Conservation (phyloP, 306 rosid genomes). For the Pueraria montana region DNA sequence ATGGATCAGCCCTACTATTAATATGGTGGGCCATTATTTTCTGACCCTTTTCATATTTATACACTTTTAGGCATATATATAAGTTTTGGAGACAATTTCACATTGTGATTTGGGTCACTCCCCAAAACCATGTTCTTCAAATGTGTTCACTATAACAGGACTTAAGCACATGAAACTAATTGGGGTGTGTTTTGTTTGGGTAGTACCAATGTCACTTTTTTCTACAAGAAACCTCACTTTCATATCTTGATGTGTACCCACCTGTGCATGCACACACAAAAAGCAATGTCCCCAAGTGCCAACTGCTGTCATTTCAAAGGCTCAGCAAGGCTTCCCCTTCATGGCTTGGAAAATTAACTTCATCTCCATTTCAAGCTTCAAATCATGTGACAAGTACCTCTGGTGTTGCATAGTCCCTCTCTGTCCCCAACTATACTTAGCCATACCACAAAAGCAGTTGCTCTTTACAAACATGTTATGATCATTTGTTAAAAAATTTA, state of each 20-base stretch:
- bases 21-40: conserved; percentile 54
- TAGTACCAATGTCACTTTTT: conserved; percentile 21
- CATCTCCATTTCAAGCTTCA: conserved; percentile 51
- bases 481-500: background rate
- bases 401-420: conserved; percentile 29
- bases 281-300: conserved; percentile 42
- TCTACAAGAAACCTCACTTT: conserved; percentile 37
- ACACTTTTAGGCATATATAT: background rate
- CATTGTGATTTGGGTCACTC: conserved; percentile 50
- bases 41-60: conserved; percentile 10
- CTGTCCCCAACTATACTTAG: conserved; percentile 4
- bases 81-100: conserved; percentile 33
- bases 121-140: conserved; percentile 59
- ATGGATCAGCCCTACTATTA: conserved; percentile 52
- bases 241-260: conserved; percentile 37
- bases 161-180: conserved; percentile 52
- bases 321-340: too few relatives aligned
- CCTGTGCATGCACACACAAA: conserved; percentile 30
- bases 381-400: conserved; percentile 48
- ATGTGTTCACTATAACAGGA: conserved; percentile 52
- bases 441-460: background rate
- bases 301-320: conserved; percentile 41
- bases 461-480: conserved; percentile 11
- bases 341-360: conserved; percentile 52
- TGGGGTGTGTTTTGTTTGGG: conserved; percentile 28